Percentiles rank a stretch among this genome's conserved stretches.
Evolutionary conservation across 2,329 filamentous ascomycete species (phyloP).

Genomic region (Davidsoniella eucalypti): DNA sequence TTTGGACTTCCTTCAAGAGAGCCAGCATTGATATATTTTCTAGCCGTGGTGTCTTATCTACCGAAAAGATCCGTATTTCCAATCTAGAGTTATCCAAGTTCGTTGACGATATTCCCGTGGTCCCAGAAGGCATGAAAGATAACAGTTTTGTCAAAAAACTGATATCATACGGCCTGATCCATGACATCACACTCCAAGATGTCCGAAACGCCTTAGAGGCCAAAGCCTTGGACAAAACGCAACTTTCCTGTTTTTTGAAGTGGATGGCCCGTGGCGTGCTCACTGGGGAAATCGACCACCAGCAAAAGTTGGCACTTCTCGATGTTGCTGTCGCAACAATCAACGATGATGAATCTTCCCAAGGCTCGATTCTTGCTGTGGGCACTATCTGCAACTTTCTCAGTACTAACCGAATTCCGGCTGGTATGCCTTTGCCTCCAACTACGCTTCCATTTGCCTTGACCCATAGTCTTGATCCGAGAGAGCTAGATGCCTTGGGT

Average conservation of each 20-base stretch:
- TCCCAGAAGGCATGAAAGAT: conserved; percentile 60
- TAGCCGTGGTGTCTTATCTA: conserved; percentile 72
- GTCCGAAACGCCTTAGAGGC: conserved; percentile 69
- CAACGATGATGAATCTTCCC: conserved; percentile 37
- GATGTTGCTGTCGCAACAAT: conserved; percentile 64
- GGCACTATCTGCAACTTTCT: conserved; percentile 61
- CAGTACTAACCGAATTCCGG: conserved; percentile 60
- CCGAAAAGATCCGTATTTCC: conserved; percentile 62
- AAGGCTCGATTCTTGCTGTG: conserved; percentile 60
- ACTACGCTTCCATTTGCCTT: conserved; percentile 74
- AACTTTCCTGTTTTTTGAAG: conserved; percentile 66
- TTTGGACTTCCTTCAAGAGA: conserved; percentile 80
- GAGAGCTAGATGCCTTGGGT: conserved; percentile 62
- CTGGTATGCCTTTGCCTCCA: conserved; percentile 64
- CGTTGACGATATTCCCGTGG: conserved; percentile 71
- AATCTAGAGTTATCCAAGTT: conserved; percentile 52
- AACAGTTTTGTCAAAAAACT: conserved; percentile 66
- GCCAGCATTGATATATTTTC: conserved; percentile 78
- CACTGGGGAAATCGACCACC: conserved; percentile 53
- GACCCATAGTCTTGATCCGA: conserved; percentile 49
- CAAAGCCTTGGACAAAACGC: conserved; percentile 61
- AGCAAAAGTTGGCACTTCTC: conserved; percentile 53
- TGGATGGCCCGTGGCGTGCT: conserved; percentile 65
- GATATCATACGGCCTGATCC: conserved; percentile 72
- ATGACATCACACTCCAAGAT: conserved; percentile 71